A percentile compares a stretch with the other conserved stretches of the same genome.
phyloP scores from a whole-genome alignment of 2,329 filamentous ascomycete genomes.

The Colletotrichum sojae region DNA sequence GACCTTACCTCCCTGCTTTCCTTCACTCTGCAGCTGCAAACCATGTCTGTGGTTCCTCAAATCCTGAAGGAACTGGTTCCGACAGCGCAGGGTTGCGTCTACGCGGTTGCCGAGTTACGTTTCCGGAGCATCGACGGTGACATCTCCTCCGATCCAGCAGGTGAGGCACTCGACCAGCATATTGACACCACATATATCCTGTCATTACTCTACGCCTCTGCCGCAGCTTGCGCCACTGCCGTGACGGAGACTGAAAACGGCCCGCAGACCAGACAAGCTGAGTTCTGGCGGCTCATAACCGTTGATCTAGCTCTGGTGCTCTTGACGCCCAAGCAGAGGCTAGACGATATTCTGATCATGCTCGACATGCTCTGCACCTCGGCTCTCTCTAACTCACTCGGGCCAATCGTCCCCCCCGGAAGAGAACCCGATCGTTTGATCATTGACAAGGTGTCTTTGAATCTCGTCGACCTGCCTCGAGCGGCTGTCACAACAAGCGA shows the following conservation, averaged over 20 bases:
- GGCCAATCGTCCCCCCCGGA: conserved; percentile 69
- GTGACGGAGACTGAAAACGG: conserved; percentile 49
- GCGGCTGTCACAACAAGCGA: conserved; percentile 56
- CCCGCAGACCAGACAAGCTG: conserved; percentile 49
- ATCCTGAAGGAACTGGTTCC: conserved; percentile 71
- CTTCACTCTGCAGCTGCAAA: conserved; percentile 75
- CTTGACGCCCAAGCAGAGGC: conserved; percentile 76
- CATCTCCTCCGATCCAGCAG: conserved; percentile 49
- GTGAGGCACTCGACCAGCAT: conserved; percentile 60
- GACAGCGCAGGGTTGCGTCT: conserved; percentile 71
- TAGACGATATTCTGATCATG: conserved; percentile 74
- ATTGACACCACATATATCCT: conserved; percentile 76
- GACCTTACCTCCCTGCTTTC: conserved; percentile 75
- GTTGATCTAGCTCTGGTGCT: conserved; percentile 77
- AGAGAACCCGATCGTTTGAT: conserved; percentile 60
- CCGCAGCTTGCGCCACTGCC: conserved; percentile 70
- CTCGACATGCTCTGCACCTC: conserved; percentile 78
- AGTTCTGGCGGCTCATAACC: conserved; percentile 79
- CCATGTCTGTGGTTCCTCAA: conserved; percentile 69
- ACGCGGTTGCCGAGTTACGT: conserved; percentile 70
- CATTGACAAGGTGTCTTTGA: conserved; percentile 74
- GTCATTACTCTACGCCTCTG: conserved; percentile 75
- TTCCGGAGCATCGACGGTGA: conserved; percentile 65
- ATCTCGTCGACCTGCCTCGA: conserved; percentile 71
- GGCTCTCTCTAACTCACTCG: conserved; percentile 73